Evolutionary conservation across 345 rosid species (phyloP), one percentile per base, ranked within the genome.

Genomic region (Aegle marmelos): DNA sequence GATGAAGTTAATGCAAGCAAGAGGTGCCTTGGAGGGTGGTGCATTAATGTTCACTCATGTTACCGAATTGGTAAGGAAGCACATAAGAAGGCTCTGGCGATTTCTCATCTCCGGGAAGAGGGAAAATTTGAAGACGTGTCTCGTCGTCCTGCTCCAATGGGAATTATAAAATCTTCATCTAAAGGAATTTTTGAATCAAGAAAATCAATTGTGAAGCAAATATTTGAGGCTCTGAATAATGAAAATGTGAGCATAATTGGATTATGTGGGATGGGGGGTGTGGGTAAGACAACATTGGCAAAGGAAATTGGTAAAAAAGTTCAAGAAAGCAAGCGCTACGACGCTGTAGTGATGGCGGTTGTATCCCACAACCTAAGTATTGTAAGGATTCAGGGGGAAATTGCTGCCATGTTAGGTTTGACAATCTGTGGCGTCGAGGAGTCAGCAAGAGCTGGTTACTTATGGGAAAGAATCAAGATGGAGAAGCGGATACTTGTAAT

Each of bases 401-500:
- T 77, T 31, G 78, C 74, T 1, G 30, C 69, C 11, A 4, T 4
- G 41, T 2, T 83, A 16, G 72, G 82, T 9, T 5, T 75, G 3
- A 5, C 7, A 11, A 21, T 70, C 1, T 34, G 58, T 2, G 79
- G 31, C n/a, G 21, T 59, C 4, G 33, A 14, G 25, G 72, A 11
- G 0, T 14, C 4, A 7, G 76, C 25, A 53, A 78, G 83, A 65
- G 83, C 72, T 4, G 1, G 64, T 28, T 66, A 56, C 4, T 21
- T 77, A 19, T 2, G 54, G 58, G 25, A 27, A 16, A 36, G 75
- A 28, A 58, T 77, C 33, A 60, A 16, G 48, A n/a, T 31, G 0
- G 84, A 67, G 61, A 70, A 79, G 61, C 74, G 70, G 70, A 27
- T 76, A n/a, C 81, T 84, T 21, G 34, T 84, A 10, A 76, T 84